A percentile compares a stretch with the other conserved stretches of the same genome.
These are phyloP conservation scores for Aspergillus nomiae DNA, from an alignment of 2,329 filamentous ascomycete species.

Conservation along the genomic window DNA sequence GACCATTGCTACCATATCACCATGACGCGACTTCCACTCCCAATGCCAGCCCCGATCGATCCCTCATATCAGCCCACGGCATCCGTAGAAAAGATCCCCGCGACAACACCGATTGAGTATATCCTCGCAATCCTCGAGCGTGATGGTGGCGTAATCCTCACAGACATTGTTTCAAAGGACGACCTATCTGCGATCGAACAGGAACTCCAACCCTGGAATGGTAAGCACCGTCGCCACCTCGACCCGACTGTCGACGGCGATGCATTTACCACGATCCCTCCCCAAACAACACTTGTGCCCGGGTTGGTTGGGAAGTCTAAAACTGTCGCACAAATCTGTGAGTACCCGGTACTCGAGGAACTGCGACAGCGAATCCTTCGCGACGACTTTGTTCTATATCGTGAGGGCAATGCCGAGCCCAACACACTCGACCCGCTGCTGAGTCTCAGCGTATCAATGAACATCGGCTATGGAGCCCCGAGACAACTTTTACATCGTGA, in stretches of 20 bases:
- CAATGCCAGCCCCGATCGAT: slow-evolving; percentile 10
- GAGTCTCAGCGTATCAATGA: slow-evolving; percentile 31
- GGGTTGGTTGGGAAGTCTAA: slow-evolving; percentile 34
- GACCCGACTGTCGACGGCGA: slow-evolving; percentile 6
- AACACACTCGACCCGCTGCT: slow-evolving; percentile 28
- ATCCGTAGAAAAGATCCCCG: slow-evolving; percentile 26
- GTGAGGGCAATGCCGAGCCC: slow-evolving; percentile 24
- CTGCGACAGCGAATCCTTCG: slow-evolving; percentile 28
- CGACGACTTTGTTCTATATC: slow-evolving; percentile 23
- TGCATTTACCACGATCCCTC: slow-evolving; percentile 25
- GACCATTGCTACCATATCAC: background rate
- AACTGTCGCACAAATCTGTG: slow-evolving; percentile 27
- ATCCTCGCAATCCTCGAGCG: slow-evolving; percentile 35
- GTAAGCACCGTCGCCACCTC: slow-evolving; percentile 1
- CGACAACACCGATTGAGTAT: slow-evolving; percentile 27
- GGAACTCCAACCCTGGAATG: slow-evolving; percentile 18
- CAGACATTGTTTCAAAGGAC: slow-evolving; percentile 24
- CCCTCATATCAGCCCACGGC: slow-evolving; percentile 10
- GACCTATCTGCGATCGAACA: slow-evolving; percentile 28
- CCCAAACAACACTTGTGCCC: slow-evolving; percentile 27
- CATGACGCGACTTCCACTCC: slow-evolving; percentile 13
- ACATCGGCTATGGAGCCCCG: slow-evolving; percentile 33
- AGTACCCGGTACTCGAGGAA: slow-evolving; percentile 23
- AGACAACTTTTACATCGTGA: slow-evolving; percentile 34
- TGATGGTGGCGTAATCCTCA: slow-evolving; percentile 38